phyloP scores from a whole-genome alignment of 176 grass and related monocot genomes.

The Coix lacrymajobi region DNA sequence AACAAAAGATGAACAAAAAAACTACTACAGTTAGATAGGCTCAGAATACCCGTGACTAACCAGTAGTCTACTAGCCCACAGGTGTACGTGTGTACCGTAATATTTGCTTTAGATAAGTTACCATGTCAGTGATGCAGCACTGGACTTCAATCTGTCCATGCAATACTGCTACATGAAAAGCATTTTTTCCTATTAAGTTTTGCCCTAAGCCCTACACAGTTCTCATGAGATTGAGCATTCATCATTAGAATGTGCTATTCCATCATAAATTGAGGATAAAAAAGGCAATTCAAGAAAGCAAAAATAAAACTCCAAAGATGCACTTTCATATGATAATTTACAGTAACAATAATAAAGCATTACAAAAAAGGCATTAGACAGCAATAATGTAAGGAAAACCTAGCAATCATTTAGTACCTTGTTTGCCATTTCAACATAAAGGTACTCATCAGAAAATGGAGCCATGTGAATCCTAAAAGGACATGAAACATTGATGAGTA shows the following conservation, averaged over 20 bases:
- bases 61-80: not conserved
- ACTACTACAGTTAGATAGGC: not conserved
- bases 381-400: not conserved
- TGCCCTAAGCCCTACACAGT: not conserved
- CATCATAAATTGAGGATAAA: not conserved
- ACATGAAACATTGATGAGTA: conserved; percentile 13
- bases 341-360: not conserved
- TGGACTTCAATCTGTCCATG: not conserved
- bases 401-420: conserved; percentile 46
- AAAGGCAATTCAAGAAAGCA: not conserved
- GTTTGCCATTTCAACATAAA: conserved; percentile 99
- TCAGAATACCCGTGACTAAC: not conserved
- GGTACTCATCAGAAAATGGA: conserved; percentile 98
- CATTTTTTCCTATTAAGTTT: not conserved
- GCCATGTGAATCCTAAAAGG: conserved; percentile 91
- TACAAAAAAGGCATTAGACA: not conserved
- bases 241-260: not conserved
- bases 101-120: not conserved
- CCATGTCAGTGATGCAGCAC: not conserved
- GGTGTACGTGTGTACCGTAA: not conserved
- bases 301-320: not conserved
- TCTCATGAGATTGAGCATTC: not conserved
- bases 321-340: conserved; percentile 7
- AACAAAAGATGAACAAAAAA: not conserved
- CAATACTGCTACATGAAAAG: not conserved